Base-by-base conservation (phyloP, 78 protist genomes). In the Dictyostelium intermedium region DNA sequence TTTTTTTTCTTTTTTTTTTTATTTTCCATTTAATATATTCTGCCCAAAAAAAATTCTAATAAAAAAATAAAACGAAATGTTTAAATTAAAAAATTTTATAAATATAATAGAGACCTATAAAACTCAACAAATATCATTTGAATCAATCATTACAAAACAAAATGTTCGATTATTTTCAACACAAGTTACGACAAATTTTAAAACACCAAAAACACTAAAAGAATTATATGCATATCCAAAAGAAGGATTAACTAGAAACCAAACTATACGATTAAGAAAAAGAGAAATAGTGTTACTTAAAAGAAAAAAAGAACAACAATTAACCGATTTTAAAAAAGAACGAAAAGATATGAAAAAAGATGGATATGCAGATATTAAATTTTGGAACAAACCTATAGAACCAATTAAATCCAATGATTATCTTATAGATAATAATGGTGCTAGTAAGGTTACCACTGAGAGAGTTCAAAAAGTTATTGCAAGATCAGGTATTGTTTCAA, bases 401-500 rank as follows among this genome's bases (percentile, higher is more conserved):
- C 1, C 32, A 4, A 11, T 30, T 16, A 72, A 18, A 14, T 13
- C 10, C 0, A 34, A 34, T 13, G 7, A 72, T 72, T 10, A 0
- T 72, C 14, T 13, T 72, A 6, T 16, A 27, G 16, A 72, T 9
- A 2, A 34, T 72, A 2, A 72, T 9, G 47, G 35, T 32, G 37
- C 34, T 7, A 23, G 39, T 35, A 32, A 34, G 25, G 30, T 35
- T 60, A 39, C 45, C 3, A 81, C 47, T 13, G 94, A 89, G 50
- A 78, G 94, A 81, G 14, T 89, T 61, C 86, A 89, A 47, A 89
- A 89, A 63, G 34, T 53, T 34, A 34, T 87, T 8, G 25, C 94
- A 47, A 89, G 94, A 50, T 34, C 83, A 0, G 94, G 94, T 70
- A 82, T 89, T 16, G 63, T 82, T 3, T 89, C 94, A 34, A 89